Evolutionary conservation across 148 eudicot species (phyloP).

Genomic region (Chenopodium suecicum): DNA sequence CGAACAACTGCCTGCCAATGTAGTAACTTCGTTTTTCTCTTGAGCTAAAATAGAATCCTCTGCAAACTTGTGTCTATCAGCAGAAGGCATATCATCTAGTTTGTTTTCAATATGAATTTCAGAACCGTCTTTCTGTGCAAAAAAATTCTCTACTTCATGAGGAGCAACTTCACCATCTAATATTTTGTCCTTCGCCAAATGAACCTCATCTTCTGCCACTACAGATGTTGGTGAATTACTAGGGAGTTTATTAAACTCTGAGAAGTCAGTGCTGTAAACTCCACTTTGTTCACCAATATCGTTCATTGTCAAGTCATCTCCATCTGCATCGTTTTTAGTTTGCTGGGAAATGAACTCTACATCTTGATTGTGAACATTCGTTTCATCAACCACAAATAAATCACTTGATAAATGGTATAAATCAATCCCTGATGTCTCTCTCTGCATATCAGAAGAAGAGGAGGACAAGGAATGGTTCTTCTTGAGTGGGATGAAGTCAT

Average conservation of each 20-base stretch:
- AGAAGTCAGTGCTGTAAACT: not conserved
- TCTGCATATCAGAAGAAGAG: constrained; percentile 31
- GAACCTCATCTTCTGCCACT: constrained; percentile 12
- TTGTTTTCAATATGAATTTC: constrained; percentile 16
- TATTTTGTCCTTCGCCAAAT: constrained; percentile 8
- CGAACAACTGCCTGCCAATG: constrained; percentile 18
- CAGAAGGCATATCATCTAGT: constrained; percentile 19
- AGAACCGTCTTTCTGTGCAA: constrained; percentile 14
- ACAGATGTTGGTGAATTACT: constrained; percentile 3
- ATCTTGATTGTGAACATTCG: constrained; percentile 17
- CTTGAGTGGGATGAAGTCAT: constrained; percentile 41
- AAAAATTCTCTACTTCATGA: constrained; percentile 17
- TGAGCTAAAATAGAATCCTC: constrained; percentile 19
- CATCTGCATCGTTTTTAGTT: constrained; percentile 5
- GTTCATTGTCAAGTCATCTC: not conserved
- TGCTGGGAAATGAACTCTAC: not conserved
- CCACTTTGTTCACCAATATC: constrained; percentile 13
- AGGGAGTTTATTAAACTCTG: constrained; percentile 1
- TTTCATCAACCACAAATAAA: constrained; percentile 21
- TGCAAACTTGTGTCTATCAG: constrained; percentile 11
- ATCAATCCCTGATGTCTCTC: constrained; percentile 32
- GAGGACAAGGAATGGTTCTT: constrained; percentile 24
- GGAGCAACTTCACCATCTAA: constrained; percentile 12
- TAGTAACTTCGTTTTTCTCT: constrained; percentile 16
- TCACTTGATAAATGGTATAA: constrained; percentile 27